Conservation (phyloP, 2,329 filamentous ascomycete species). For the Metarhizium brunneum region DNA sequence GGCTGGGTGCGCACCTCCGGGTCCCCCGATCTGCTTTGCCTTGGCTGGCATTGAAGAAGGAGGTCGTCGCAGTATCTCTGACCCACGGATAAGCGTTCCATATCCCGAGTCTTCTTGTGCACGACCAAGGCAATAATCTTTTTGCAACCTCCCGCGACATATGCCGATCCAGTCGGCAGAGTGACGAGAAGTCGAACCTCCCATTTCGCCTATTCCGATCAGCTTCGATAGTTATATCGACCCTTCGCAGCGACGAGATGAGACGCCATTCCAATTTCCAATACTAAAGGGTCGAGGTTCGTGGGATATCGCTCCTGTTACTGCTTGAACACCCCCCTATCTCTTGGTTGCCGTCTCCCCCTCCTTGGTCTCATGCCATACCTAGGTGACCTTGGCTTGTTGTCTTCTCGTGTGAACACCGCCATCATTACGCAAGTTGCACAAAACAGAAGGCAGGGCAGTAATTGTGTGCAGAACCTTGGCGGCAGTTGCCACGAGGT, state of each 20-base stretch:
- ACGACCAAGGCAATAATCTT: not conserved
- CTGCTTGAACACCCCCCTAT: not conserved
- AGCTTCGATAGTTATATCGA: not conserved
- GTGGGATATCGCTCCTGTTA: not conserved
- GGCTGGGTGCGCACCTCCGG: not conserved
- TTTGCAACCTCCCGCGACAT: not conserved
- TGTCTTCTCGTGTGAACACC: not conserved
- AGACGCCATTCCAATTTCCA: not conserved
- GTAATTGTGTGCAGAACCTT: not conserved
- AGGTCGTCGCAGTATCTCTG: not conserved
- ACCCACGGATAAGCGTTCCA: not conserved
- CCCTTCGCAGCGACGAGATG: conserved; percentile 4
- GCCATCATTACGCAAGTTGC: not conserved
- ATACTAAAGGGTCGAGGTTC: conserved; percentile 2
- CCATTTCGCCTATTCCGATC: not conserved
- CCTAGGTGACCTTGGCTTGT: not conserved
- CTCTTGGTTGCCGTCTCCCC: not conserved
- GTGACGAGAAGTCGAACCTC: not conserved
- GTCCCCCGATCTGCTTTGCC: conserved; percentile 2
- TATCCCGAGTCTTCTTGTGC: not conserved
- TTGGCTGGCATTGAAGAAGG: not conserved
- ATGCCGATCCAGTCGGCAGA: not conserved
- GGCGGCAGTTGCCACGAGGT: not conserved
- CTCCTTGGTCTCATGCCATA: not conserved
- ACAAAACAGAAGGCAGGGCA: not conserved